Evolutionary conservation across 768 basidiomycete genomes (phyloP).

Genomic region (Paxillus ammoniavirescens): DNA sequence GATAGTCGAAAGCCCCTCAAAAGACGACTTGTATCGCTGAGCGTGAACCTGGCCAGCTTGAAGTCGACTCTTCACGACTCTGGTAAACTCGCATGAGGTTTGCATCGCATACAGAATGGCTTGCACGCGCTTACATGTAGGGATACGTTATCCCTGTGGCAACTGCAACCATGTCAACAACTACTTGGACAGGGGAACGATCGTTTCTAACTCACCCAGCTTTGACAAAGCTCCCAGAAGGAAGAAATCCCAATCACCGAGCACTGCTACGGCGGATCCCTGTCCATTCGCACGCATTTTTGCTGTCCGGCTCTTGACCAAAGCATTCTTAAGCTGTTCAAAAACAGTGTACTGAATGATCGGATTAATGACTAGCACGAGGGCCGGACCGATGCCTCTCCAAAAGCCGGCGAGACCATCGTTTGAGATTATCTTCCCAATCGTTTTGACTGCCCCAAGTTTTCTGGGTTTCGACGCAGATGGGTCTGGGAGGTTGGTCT

Average conservation of each 20-base stretch:
- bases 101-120: neutral
- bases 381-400: conserved; percentile 91
- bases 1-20: conserved; percentile 78
- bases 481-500: conserved; percentile 27
- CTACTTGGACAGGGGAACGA: neutral
- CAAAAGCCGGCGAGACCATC: conserved; percentile 82
- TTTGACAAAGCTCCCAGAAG: conserved; percentile 93
- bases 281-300: conserved; percentile 49
- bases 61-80: conserved; percentile 74
- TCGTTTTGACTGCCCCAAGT: conserved; percentile 63
- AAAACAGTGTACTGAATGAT: conserved; percentile 93
- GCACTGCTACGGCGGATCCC: conserved; percentile 42
- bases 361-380: conserved; percentile 91
- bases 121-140: conserved; percentile 51
- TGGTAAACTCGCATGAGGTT: conserved; percentile 13
- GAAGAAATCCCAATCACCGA: conserved; percentile 91
- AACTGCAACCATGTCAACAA: conserved; percentile 29
- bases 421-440: conserved; percentile 65
- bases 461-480: conserved; percentile 48
- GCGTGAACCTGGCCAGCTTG: conserved; percentile 73
- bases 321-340: conserved; percentile 88
- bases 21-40: conserved; percentile 68
- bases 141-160: conserved; percentile 67
- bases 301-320: conserved; percentile 62
- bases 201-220: conserved; percentile 50